Conservation (phyloP, 1,284 basidiomycete genomes). For the Mycena sp. region DNA sequence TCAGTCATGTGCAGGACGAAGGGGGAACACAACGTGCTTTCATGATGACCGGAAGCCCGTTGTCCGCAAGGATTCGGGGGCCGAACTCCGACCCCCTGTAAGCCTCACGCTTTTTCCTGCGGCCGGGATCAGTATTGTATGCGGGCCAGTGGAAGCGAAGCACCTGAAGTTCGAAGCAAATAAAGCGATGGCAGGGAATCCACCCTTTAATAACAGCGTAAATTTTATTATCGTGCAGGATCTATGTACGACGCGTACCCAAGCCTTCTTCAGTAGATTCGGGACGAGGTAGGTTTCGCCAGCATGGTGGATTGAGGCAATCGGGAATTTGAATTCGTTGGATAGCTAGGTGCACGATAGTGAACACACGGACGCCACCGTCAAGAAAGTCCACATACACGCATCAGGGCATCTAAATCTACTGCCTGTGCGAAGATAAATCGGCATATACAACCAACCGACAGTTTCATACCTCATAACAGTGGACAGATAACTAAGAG, state of each 20-base stretch:
- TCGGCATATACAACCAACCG: not conserved
- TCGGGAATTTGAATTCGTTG: slow-evolving; percentile 26
- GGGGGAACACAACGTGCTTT: slow-evolving; percentile 56
- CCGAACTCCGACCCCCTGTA: slow-evolving; percentile 90
- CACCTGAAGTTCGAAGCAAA: slow-evolving; percentile 38
- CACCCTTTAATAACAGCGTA: slow-evolving; percentile 37
- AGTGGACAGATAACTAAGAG: slow-evolving; percentile 6
- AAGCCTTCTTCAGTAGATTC: slow-evolving; percentile 73
- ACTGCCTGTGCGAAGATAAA: slow-evolving; percentile 5
- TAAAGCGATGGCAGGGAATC: slow-evolving; percentile 74
- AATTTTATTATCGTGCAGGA: slow-evolving; percentile 44
- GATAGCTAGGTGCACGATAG: slow-evolving; percentile 65
- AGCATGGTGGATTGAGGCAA: slow-evolving; percentile 16
- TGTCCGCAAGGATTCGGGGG: slow-evolving; percentile 79
- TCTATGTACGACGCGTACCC: slow-evolving; percentile 49
- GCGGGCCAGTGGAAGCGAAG: not conserved
- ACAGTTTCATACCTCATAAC: not conserved
- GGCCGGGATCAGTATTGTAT: not conserved
- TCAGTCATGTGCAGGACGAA: not conserved
- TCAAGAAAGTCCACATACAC: slow-evolving; percentile 3
- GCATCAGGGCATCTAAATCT: slow-evolving; percentile 17
- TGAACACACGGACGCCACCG: slow-evolving; percentile 52
- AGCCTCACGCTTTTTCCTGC: slow-evolving; percentile 74
- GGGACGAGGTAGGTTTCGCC: slow-evolving; percentile 24
- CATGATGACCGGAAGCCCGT: slow-evolving; percentile 73